Evolutionary conservation across 176 grass and related monocot species (phyloP).

Genomic region (Carex kokanica): DNA sequence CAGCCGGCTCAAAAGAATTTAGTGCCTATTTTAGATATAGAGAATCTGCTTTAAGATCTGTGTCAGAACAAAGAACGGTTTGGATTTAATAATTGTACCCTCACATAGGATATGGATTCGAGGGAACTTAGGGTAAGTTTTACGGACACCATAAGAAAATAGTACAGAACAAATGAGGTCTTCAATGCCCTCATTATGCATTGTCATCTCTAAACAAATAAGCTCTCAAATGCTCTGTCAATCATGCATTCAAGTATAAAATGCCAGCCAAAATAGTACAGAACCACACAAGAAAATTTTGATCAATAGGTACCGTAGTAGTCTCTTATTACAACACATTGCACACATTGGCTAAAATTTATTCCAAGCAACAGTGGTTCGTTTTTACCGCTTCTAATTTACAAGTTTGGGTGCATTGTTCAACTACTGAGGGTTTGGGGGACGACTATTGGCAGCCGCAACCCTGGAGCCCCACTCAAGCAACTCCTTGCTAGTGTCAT

Average conservation of each 20-base stretch:
- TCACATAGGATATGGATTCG: too few relatives aligned
- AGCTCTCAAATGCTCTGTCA: background rate
- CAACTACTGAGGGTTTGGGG: conserved; percentile 50
- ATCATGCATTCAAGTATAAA: background rate
- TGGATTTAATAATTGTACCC: too few relatives aligned
- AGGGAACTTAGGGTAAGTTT: too few relatives aligned
- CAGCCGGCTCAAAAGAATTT: too few relatives aligned
- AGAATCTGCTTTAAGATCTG: too few relatives aligned
- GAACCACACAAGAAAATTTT: background rate
- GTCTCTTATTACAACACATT: conserved; percentile 8
- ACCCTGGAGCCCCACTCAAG: conserved; percentile 76
- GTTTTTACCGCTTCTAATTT: background rate
- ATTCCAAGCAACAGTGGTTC: background rate
- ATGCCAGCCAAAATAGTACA: background rate
- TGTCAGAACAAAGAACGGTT: too few relatives aligned
- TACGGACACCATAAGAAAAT: too few relatives aligned
- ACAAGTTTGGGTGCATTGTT: conserved; percentile 3
- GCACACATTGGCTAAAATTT: conserved; percentile 2
- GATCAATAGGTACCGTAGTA: background rate
- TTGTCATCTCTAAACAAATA: too few relatives aligned
- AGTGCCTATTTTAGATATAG: too few relatives aligned
- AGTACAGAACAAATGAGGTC: background rate
- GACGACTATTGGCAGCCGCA: conserved; percentile 57
- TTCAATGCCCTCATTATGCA: too few relatives aligned
- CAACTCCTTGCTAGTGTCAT: conserved; percentile 68